These are phyloP conservation scores for Fraxinus xanthoxyloides DNA, from an alignment of 305 asterid genomes.

Conservation along the genomic window DNA sequence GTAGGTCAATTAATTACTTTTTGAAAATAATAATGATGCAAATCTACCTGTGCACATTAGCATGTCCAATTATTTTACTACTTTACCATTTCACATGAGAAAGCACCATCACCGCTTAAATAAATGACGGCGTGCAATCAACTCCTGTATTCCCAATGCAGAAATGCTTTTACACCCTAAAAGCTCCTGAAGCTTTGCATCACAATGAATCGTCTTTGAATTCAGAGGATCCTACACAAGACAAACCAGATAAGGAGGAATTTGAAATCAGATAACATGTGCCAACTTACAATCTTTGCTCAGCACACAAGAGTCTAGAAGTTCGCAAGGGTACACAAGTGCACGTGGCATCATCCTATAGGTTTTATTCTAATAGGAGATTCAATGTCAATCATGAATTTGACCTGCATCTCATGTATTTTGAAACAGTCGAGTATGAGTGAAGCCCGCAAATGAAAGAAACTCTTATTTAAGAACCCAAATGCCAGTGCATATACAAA, in stretches of 20 bases:
- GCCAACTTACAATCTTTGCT: background rate
- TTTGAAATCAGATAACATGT: background rate
- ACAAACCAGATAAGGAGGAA: conserved; percentile 23
- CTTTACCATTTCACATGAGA: conserved; percentile 38
- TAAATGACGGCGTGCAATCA: conserved; percentile 54
- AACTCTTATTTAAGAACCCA: background rate
- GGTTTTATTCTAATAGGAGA: background rate
- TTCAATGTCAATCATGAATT: background rate
- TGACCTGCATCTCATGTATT: background rate
- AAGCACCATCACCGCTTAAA: conserved; percentile 36
- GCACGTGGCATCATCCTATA: background rate
- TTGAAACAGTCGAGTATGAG: background rate
- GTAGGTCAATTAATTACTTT: background rate
- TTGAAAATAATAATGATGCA: background rate
- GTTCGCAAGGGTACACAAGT: background rate
- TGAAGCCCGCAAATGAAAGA: background rate
- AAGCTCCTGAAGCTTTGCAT: conserved; percentile 66
- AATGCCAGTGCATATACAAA: background rate
- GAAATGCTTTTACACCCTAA: conserved; percentile 69
- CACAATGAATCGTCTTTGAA: conserved; percentile 57
- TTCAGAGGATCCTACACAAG: conserved; percentile 53
- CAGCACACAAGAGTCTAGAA: background rate
- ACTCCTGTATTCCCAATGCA: conserved; percentile 62
- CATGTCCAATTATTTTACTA: conserved; percentile 8
- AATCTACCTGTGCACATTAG: background rate